Evolutionary conservation across 352 stramenopile species (phyloP).

Genomic region (Stephanocyclus meneghinianus): DNA sequence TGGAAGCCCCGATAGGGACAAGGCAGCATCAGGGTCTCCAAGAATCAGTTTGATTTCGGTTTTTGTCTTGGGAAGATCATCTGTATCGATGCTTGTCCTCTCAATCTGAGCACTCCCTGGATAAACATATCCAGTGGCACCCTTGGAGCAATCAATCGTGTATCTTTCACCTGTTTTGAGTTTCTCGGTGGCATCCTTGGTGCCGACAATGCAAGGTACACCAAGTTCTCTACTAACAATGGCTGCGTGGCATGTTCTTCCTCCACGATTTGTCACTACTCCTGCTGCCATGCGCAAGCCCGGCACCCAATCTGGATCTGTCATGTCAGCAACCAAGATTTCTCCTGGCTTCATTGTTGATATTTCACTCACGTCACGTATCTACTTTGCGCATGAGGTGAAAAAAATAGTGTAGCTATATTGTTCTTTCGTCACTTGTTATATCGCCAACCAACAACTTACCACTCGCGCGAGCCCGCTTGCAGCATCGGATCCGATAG

Average conservation of each 20-base stretch:
- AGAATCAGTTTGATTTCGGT: constrained; percentile 56
- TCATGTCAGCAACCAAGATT: constrained; percentile 54
- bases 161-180: constrained; percentile 53
- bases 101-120: constrained; percentile 32
- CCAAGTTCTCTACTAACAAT: constrained; percentile 59
- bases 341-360: constrained; percentile 42
- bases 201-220: constrained; percentile 59
- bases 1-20: constrained; percentile 35
- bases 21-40: constrained; percentile 43
- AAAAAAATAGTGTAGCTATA: background rate
- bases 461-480: constrained; percentile 36
- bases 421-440: background rate
- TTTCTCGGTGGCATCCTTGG: constrained; percentile 51
- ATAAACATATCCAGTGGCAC: constrained; percentile 41
- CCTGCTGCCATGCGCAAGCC: constrained; percentile 31
- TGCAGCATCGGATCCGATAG: constrained; percentile 41
- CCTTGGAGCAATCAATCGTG: constrained; percentile 52
- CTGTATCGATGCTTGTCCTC: constrained; percentile 28
- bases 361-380: constrained; percentile 44
- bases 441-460: background rate
- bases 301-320: constrained; percentile 55
- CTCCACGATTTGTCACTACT: constrained; percentile 57
- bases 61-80: constrained; percentile 35
- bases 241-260: constrained; percentile 55
- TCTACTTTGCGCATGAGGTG: background rate